Percentiles rank a stretch among this genome's conserved stretches.
phyloP scores from a whole-genome alignment of 805 yeast species.

The Ogataea salicorniae region DNA sequence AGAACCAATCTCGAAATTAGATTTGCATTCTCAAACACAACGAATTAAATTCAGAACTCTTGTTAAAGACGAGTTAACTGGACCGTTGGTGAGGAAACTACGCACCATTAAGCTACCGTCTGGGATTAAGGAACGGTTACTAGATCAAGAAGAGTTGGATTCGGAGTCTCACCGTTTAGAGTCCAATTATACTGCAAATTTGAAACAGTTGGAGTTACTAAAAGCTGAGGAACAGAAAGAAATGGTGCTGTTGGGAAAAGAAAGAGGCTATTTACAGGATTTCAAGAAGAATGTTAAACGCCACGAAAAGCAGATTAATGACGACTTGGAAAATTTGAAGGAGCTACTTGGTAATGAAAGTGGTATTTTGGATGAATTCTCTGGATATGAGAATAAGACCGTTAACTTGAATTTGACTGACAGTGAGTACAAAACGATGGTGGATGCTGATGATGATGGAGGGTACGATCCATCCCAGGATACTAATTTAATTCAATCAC shows the following conservation, averaged over 20 bases:
- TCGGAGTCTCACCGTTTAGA: conserved; percentile 19
- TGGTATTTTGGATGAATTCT: neutral
- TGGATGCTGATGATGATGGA: neutral
- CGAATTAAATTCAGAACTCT: conserved; percentile 14
- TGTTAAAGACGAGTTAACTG: conserved; percentile 16
- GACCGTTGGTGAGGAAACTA: conserved; percentile 20
- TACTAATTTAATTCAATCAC: conserved; percentile 6
- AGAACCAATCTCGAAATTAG: conserved; percentile 11
- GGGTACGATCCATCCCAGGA: conserved; percentile 14
- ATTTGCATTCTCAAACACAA: conserved; percentile 13
- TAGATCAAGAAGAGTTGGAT: conserved; percentile 23
- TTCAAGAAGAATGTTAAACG: conserved; percentile 11
- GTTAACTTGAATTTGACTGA: no score
- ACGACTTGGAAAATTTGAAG: conserved; percentile 9
- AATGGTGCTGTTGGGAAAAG: conserved; percentile 13
- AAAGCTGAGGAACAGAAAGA: conserved; percentile 20
- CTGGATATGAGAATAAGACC: no score
- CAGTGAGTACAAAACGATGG: neutral
- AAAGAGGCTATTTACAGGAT: conserved; percentile 16
- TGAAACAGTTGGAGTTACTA: conserved; percentile 24
- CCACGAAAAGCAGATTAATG: conserved; percentile 12
- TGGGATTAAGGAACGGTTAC: conserved; percentile 17
- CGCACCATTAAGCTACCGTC: conserved; percentile 23
- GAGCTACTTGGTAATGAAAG: conserved; percentile 1
- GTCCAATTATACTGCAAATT: conserved; percentile 22